These are phyloP conservation scores for Exophiala xenobiotica DNA, from an alignment of 2,329 filamentous ascomycete genomes.

Conservation along the genomic window DNA sequence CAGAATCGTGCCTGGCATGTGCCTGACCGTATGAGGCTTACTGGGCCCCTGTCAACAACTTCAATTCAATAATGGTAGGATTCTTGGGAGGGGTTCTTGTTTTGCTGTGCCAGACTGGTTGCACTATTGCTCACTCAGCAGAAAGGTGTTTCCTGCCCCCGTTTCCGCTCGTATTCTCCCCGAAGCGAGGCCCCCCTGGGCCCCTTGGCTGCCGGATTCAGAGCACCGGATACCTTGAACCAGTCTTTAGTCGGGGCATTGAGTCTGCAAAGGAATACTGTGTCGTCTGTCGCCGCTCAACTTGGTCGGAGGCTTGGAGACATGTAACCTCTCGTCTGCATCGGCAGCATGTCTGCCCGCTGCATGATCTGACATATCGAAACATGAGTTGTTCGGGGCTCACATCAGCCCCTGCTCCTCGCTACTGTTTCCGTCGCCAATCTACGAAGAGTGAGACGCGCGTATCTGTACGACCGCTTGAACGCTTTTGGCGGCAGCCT, in stretches of 20 bases:
- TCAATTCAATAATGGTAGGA: no score
- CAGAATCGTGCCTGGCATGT: neutral
- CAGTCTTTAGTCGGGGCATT: no score
- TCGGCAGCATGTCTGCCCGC: neutral
- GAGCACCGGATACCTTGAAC: no score
- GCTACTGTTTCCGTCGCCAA: neutral
- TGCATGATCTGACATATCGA: neutral
- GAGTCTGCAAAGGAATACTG: no score
- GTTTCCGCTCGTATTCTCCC: neutral
- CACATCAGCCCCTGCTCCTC: neutral
- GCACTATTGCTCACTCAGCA: neutral
- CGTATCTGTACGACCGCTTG: neutral
- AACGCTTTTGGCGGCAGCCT: neutral
- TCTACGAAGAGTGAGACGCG: neutral
- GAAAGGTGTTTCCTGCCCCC: neutral
- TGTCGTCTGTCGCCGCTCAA: no score
- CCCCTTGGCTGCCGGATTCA: no score
- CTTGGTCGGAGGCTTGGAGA: no score
- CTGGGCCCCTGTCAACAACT: no score
- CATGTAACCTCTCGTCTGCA: neutral
- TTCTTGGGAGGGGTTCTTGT: neutral
- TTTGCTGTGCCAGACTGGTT: neutral
- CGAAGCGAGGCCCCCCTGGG: no score
- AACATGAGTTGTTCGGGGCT: neutral
- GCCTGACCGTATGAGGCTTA: neutral